Conservation (phyloP, 2,329 filamentous ascomycete species). For the Fusarium brevicatenulatum region DNA sequence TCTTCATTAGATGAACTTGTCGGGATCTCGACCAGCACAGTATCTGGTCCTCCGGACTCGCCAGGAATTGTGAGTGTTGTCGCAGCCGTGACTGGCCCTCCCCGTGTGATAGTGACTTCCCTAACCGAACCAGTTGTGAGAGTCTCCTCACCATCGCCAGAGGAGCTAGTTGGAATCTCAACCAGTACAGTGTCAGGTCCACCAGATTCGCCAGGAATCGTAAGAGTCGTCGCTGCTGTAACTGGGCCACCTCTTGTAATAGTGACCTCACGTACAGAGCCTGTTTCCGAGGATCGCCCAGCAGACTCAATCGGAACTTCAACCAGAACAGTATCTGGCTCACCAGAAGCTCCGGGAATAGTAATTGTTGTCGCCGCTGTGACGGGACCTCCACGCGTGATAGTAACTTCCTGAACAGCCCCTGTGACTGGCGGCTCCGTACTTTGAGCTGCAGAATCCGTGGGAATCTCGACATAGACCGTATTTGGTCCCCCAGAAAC, state of each 20-base stretch:
- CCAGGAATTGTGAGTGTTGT: background rate
- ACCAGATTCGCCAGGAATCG: background rate
- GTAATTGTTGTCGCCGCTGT: background rate
- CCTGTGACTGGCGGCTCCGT: background rate
- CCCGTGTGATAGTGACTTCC: background rate
- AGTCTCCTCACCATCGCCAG: fast-evolving
- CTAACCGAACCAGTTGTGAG: background rate
- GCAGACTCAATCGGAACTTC: background rate
- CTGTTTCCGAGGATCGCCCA: background rate
- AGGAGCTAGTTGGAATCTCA: background rate
- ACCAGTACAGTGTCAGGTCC: slow-evolving; percentile 7
- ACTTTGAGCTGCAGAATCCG: fast-evolving
- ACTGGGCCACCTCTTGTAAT: background rate
- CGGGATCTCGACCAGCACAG: slow-evolving; percentile 11
- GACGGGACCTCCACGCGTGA: background rate
- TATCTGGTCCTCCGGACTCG: background rate
- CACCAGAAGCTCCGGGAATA: background rate
- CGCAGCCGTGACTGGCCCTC: background rate
- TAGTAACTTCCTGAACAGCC: background rate
- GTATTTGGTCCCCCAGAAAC: background rate
- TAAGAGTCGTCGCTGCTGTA: background rate
- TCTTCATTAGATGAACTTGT: background rate
- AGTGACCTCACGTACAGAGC: background rate
- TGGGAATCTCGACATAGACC: slow-evolving; percentile 4
- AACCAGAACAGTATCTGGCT: slow-evolving; percentile 4